Base-by-base conservation (phyloP, 345 rosid species). In the Citrus unshiu region DNA sequence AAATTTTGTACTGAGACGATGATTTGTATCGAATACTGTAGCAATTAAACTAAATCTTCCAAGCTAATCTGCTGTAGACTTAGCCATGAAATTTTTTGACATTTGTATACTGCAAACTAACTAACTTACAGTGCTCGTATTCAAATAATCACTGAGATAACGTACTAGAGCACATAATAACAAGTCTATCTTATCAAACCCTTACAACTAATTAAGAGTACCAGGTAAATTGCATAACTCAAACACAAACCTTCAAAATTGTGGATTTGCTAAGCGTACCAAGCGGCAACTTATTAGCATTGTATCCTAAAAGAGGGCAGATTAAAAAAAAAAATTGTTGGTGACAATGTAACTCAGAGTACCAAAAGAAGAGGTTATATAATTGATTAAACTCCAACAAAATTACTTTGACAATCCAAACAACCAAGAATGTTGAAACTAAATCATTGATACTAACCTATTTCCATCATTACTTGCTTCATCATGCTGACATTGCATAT, bases 401-500 rank as follows among this genome's bases (percentile, higher is more conserved):
- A 70, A n/a, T 32, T 61, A 64, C 40, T 40, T 51, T 30, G 12
- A 62, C 76, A 27, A 54, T 46, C 58, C 32, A 54, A 64, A 76
- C n/a, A 62, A 70, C 3, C 24, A 70, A 9, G 30, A 71, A 43
- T 43, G 51, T 10, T 43, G 16, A 66, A 46, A 64, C 65, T 34
- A 61, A 81, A 76, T 30, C 70, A 75, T 69, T 46, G 79, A 24
- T 71, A 80, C 85, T 43, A 71, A 95, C 98, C 97, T 88, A 93
- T 88, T 82, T 95, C 97, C 97, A 93, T 88, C 97, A 95, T 95
- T 76, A 91, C 95, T 60, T 90, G 93, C 85, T 86, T 87, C 98
- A 93, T 95, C 97, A 91, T 95, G 87, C 91, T 90, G 72, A 91
- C 80, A 83, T 91, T 93, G 88, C 97, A 93, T 79, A 95, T 86